These are phyloP conservation scores for Platanus orientalis DNA, from an alignment of 164 flowering plant genomes.

Conservation along the genomic window DNA sequence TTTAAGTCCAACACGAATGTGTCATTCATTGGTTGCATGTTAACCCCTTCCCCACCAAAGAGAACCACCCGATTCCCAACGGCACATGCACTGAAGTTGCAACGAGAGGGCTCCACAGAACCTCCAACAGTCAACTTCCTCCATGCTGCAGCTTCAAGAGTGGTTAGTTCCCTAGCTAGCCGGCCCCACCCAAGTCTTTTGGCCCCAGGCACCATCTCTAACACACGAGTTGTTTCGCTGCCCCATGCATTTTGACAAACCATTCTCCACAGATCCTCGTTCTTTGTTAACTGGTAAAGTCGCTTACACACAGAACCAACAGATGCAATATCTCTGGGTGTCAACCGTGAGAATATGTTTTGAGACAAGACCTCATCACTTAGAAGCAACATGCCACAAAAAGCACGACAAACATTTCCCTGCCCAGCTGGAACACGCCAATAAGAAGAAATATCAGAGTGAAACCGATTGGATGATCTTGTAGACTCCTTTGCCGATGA, in stretches of 20 bases:
- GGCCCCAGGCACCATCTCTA: conserved; percentile 84
- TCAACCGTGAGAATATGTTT: conserved; percentile 61
- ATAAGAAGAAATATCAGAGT: conserved; percentile 39
- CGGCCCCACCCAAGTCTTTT: conserved; percentile 81
- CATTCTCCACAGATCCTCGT: conserved; percentile 91
- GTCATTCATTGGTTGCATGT: too few relatives aligned
- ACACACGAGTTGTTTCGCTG: conserved; percentile 71
- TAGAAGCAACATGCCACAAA: conserved; percentile 66
- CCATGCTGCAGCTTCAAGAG: conserved; percentile 93
- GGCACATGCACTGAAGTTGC: too few relatives aligned
- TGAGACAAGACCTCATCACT: conserved; percentile 76
- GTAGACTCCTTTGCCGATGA: conserved; percentile 42
- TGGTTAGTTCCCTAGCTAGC: conserved; percentile 82
- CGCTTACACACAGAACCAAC: conserved; percentile 72
- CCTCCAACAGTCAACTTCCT: conserved; percentile 87
- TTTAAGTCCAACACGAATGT: too few relatives aligned
- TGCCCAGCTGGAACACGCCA: conserved; percentile 32
- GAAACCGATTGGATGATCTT: conserved; percentile 38
- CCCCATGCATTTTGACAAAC: conserved; percentile 98
- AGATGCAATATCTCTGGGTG: conserved; percentile 91
- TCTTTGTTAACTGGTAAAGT: conserved; percentile 58
- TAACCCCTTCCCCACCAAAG: too few relatives aligned
- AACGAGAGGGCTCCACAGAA: conserved; percentile 87
- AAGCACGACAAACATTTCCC: conserved; percentile 47
- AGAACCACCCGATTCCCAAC: too few relatives aligned